Base-by-base conservation (phyloP, 495 filamentous ascomycete genomes). In the Daldinia vernicosa region DNA sequence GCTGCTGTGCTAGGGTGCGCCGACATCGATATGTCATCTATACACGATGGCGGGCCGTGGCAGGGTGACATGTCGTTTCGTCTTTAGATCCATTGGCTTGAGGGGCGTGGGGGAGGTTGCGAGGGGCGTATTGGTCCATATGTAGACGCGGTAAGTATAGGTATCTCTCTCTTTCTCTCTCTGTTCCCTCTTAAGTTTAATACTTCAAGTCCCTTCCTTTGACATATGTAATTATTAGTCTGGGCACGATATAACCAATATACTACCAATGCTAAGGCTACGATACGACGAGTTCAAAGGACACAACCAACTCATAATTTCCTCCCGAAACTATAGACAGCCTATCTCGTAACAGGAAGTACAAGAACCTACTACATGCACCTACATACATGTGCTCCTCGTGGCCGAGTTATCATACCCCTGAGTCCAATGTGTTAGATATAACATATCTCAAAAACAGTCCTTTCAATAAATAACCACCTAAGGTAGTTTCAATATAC, bases 1-100 rank as follows among this genome's bases (percentile, higher is more conserved):
- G 12, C 26, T 65, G 63, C 22, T 32, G 64, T 69, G 66, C 50
- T 66, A 61, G 60, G 47, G 27, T 17, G 33, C 27, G 15, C 43
- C 37, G 22, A 1, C 32, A 35, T n/a, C 12, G 33, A 43, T 50
- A 55, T 56, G 65, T 35, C 59, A 17, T 24, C 43, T 50, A 12
- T 9, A 50, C 27, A n/a, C 30, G 37, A 45, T 26, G 19, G 50
- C 17, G 51, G 32, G 12, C 4, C 35, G 43, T 24, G 54, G 60
- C 60, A 65, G 27, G 8, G 51, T n/a, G 51, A 43, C 39, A 12
- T 28, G 33, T 60, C 39, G 35, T 60, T 22, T 61, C 17, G 19
- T 40, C 15, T 35, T 6, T 24, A 53, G 50, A 53, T 47, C 50
- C 24, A 15, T 17, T 28, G 26, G 27, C 24, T 55, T n/a, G 22